A percentile compares a stretch with the other conserved stretches of the same genome.
Conservation (phyloP, 1,284 basidiomycete species). For the Ustilago nuda region DNA sequence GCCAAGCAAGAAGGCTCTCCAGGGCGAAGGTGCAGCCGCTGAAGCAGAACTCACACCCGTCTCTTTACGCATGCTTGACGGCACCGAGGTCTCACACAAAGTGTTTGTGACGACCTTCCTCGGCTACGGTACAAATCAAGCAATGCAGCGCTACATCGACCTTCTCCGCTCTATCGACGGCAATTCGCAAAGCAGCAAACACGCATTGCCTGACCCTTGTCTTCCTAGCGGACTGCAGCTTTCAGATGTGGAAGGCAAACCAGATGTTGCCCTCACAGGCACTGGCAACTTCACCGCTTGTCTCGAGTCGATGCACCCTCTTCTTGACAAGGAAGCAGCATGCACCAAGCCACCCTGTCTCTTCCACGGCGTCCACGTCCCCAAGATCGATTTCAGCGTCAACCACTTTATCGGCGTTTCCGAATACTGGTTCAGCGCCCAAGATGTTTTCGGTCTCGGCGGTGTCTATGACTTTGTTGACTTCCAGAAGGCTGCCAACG, state of each 20-base stretch:
- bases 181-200: conserved; percentile 6
- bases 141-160: conserved; percentile 87
- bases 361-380: conserved; percentile 97
- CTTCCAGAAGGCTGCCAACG: conserved; percentile 90
- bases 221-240: conserved; percentile 79
- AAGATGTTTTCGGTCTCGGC: conserved; percentile 93
- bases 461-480: conserved; percentile 95
- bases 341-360: conserved; percentile 88
- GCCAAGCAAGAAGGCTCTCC: conserved; percentile 74
- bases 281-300: conserved; percentile 92
- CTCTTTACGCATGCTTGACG: conserved; percentile 82
- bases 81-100: conserved; percentile 86
- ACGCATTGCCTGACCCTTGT: conserved; percentile 79
- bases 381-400: conserved; percentile 79
- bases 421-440: conserved; percentile 99
- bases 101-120: conserved; percentile 99
- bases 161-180: conserved; percentile 72
- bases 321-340: conserved; percentile 86
- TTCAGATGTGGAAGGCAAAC: conserved; percentile 68
- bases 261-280: conserved; percentile 72
- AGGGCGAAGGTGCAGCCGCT: conserved; percentile 71
- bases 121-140: conserved; percentile 97
- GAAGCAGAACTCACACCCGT: conserved; percentile 71
- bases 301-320: conserved; percentile 78
- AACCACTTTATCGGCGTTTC: conserved; percentile 96